phyloP scores from a whole-genome alignment of 2,329 filamentous ascomycete genomes.

The Byssochlamys sp. region DNA sequence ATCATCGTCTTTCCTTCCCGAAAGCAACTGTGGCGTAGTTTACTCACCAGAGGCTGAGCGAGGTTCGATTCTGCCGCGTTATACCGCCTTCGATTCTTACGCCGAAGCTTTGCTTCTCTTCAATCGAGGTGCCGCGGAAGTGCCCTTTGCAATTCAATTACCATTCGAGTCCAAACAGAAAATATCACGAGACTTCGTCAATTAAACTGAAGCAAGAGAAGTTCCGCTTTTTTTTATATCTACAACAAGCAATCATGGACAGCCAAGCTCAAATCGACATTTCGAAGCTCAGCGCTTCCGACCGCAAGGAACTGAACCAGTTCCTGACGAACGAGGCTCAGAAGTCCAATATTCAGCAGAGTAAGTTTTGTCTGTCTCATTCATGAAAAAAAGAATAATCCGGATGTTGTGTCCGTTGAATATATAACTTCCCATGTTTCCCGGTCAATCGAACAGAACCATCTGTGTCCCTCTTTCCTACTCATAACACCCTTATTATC shows the following conservation, averaged over 20 bases:
- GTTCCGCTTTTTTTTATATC: neutral
- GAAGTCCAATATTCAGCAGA: constrained; percentile 54
- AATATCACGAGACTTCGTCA: neutral
- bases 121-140: neutral
- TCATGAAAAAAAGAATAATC: neutral
- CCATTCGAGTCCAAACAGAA: neutral
- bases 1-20: neutral
- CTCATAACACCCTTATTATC: neutral
- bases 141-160: neutral
- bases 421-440: too few relatives aligned
- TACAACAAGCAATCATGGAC: constrained; percentile 23
- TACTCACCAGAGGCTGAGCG: neutral
- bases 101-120: neutral
- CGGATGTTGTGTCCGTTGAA: too few relatives aligned
- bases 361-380: constrained; percentile 22
- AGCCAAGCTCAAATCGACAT: constrained; percentile 47
- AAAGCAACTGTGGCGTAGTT: neutral
- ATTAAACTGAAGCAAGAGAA: neutral
- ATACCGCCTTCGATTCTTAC: constrained; percentile 14
- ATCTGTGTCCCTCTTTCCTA: neutral
- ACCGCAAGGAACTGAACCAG: constrained; percentile 79
- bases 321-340: constrained; percentile 78
- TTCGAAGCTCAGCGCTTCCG: constrained; percentile 64
- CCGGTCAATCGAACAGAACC: too few relatives aligned
- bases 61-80: constrained; percentile 16